A percentile compares a stretch with the other conserved stretches of the same genome.
Evolutionary conservation across 345 rosid species (phyloP).

Genomic region (Dovyalis caffra): DNA sequence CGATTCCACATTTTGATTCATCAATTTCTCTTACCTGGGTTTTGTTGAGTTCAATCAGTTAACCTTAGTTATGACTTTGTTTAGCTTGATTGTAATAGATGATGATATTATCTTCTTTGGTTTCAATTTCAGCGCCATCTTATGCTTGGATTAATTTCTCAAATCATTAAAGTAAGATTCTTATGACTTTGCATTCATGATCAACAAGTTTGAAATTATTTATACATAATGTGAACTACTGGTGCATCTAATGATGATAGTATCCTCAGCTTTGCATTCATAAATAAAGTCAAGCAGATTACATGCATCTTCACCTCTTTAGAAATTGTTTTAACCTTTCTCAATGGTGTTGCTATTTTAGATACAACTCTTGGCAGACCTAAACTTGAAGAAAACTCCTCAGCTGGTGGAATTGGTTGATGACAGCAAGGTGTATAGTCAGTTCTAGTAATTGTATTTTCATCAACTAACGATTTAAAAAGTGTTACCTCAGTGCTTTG

Average conservation of each 20-base stretch:
- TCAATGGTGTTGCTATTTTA: constrained; percentile 28
- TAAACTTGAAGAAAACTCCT: constrained; percentile 97
- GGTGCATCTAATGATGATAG: too few relatives aligned
- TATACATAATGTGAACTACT: neutral
- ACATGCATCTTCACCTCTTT: neutral
- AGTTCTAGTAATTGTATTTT: neutral
- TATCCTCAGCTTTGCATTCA: neutral
- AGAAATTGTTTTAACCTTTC: constrained; percentile 18
- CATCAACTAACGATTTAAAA: neutral
- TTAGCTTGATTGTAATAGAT: too few relatives aligned
- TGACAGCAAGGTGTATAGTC: constrained; percentile 63
- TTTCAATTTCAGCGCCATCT: constrained; percentile 83
- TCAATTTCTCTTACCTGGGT: neutral
- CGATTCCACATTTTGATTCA: neutral
- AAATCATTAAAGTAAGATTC: constrained; percentile 77
- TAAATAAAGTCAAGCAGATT: neutral
- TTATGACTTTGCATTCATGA: neutral
- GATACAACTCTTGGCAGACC: constrained; percentile 98
- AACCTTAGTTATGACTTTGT: neutral
- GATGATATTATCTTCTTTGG: constrained; percentile 13
- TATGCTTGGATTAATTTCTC: constrained; percentile 93
- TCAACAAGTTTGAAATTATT: neutral
- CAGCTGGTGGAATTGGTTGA: constrained; percentile 85
- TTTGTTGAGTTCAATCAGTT: neutral
- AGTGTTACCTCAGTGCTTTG: too few relatives aligned